phyloP scores from a whole-genome alignment of 352 stramenopile species.

The Aphanomyces cochlioides region DNA sequence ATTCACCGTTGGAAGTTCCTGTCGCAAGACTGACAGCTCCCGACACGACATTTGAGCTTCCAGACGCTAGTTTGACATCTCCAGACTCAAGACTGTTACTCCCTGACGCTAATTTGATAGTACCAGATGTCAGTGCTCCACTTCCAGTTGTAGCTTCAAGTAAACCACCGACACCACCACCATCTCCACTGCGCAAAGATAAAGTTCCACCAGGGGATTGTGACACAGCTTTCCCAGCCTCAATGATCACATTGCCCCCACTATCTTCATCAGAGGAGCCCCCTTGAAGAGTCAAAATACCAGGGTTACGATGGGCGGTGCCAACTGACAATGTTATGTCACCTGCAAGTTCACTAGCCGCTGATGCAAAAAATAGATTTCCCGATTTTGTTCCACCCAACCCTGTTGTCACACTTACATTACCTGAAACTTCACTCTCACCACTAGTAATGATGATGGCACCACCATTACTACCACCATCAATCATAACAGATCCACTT shows the following conservation, averaged over 20 bases:
- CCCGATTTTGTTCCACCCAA: constrained; percentile 14
- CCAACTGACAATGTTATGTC: neutral
- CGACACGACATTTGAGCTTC: neutral
- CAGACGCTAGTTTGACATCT: neutral
- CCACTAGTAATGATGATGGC: neutral
- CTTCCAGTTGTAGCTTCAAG: neutral
- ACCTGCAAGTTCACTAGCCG: neutral
- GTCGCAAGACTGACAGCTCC: neutral
- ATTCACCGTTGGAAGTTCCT: neutral
- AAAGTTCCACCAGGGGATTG: neutral
- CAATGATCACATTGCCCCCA: neutral
- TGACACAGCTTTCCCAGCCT: neutral
- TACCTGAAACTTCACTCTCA: neutral
- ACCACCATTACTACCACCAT: constrained; percentile 40
- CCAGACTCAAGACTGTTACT: neutral
- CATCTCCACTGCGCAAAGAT: neutral
- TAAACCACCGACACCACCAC: neutral
- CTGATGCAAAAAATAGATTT: constrained; percentile 36
- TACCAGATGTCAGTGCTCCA: neutral
- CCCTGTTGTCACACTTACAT: neutral
- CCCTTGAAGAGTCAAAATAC: neutral
- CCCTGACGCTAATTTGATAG: neutral
- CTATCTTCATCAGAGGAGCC: neutral
- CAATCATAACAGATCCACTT: constrained; percentile 28
- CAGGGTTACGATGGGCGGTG: neutral